Evolutionary conservation across 495 filamentous ascomycete genomes (phyloP).

Genomic region (Schizothecium vesticola): DNA sequence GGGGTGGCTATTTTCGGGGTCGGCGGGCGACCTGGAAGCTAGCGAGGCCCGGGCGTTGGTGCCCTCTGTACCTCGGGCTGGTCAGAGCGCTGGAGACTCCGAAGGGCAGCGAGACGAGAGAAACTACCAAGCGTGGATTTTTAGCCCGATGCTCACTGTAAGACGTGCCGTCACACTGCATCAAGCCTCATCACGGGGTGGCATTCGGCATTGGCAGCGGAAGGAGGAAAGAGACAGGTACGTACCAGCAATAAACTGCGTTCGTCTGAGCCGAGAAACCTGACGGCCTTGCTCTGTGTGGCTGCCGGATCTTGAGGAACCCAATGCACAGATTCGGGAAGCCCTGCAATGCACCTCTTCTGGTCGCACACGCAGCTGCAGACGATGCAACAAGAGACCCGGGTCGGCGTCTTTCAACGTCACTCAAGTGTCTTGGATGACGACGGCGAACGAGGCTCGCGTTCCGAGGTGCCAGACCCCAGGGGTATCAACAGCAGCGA

Average conservation of each 20-base stretch:
- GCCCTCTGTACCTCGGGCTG: not conserved
- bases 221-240: not conserved
- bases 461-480: not conserved
- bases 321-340: not conserved
- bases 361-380: not conserved
- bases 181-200: not conserved
- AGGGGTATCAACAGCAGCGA: not conserved
- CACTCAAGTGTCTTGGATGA: not conserved
- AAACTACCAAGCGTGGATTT: not conserved
- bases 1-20: conserved; percentile 21
- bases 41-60: not conserved
- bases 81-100: not conserved
- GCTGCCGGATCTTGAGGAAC: not conserved
- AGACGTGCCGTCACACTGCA: not conserved
- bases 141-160: not conserved
- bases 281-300: not conserved
- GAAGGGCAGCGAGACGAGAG: not conserved
- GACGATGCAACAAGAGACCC: not conserved
- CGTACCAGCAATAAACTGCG: not conserved
- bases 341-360: not conserved
- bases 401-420: not conserved
- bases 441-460: not conserved
- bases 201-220: not conserved
- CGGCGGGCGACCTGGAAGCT: not conserved
- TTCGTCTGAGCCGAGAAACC: not conserved